Evolutionary conservation across 2,329 filamentous ascomycete species (phyloP).

Genomic region (Cytospora piceicola): DNA sequence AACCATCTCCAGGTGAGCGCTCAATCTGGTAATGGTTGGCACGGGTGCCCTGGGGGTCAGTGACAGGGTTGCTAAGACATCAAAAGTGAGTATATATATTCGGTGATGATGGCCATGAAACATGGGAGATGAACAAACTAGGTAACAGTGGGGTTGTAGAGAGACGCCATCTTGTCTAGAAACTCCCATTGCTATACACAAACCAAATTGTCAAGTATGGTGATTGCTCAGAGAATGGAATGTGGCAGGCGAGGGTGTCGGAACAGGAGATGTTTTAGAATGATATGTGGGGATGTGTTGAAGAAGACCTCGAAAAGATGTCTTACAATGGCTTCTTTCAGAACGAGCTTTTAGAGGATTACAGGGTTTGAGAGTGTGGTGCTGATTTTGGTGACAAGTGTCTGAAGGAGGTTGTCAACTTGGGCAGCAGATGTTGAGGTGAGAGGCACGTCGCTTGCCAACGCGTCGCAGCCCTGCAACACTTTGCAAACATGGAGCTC

Average conservation of each 20-base stretch:
- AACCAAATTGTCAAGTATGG: neutral
- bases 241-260: neutral
- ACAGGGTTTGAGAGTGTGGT: neutral
- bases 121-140: slow-evolving; percentile 1
- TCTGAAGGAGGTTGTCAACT: neutral
- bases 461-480: neutral
- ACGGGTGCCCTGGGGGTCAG: neutral
- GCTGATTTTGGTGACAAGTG: neutral
- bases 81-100: neutral
- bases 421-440: neutral
- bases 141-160: slow-evolving; percentile 2
- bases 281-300: neutral
- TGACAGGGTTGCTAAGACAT: neutral
- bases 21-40: slow-evolving; percentile 8
- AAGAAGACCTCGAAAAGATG: neutral
- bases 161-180: neutral
- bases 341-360: neutral
- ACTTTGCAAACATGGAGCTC: neutral
- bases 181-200: neutral
- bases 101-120: neutral
- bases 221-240: neutral
- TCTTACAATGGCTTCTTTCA: neutral
- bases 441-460: neutral
- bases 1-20: neutral
- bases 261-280: neutral